These are phyloP conservation scores for Entomortierella lignicola DNA, from an alignment of 192 early-diverging fungal genomes.

Conservation along the genomic window DNA sequence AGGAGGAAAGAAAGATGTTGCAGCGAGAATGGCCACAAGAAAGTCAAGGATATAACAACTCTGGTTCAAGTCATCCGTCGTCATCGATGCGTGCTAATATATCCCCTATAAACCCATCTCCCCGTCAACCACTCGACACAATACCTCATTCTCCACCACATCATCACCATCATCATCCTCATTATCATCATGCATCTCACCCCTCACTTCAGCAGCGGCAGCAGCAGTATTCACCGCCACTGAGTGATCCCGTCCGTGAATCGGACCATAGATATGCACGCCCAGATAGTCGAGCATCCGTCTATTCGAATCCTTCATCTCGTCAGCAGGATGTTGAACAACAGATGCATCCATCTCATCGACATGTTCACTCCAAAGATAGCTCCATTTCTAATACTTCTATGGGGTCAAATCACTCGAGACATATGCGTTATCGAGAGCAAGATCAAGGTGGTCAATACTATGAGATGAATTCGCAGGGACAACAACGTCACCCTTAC, in stretches of 20 bases:
- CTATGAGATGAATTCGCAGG: background rate
- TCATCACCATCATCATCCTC: conserved; percentile 18
- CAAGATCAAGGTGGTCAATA: no score
- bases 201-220: conserved; percentile 53
- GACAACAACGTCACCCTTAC: background rate
- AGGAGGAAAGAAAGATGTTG: no score
- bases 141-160: conserved; percentile 12
- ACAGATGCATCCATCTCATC: background rate
- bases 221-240: conserved; percentile 23
- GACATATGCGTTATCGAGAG: no score
- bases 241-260: conserved; percentile 51
- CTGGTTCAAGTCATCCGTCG: no score
- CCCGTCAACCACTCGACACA: conserved; percentile 1
- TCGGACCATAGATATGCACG: conserved; percentile 43
- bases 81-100: background rate
- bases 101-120: background rate
- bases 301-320: background rate
- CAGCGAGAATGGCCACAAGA: no score
- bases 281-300: background rate
- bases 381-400: no score
- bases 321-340: conserved; percentile 6
- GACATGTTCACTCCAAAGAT: no score
- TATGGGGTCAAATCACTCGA: no score
- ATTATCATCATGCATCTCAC: conserved; percentile 16
- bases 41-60: no score